Evolutionary conservation across 1,284 basidiomycete species (phyloP).

Genomic region (Phlebopus sp.): DNA sequence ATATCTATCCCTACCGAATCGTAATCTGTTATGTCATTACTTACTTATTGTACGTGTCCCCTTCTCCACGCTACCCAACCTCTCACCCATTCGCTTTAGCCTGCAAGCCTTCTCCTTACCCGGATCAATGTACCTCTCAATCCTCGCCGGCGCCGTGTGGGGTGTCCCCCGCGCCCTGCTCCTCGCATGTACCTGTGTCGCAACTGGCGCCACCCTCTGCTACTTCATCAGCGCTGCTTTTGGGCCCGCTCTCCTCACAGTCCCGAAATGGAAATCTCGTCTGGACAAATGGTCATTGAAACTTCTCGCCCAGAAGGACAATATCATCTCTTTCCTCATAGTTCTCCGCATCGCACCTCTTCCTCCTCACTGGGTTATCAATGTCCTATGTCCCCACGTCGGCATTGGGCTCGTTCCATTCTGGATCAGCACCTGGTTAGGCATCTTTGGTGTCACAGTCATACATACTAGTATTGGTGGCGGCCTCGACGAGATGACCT

Average conservation of each 20-base stretch:
- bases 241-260: constrained; percentile 82
- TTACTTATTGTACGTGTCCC: constrained; percentile 79
- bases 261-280: constrained; percentile 80
- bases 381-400: constrained; percentile 90
- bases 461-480: constrained; percentile 97
- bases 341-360: constrained; percentile 92
- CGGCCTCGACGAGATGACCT: constrained; percentile 93
- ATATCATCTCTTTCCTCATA: constrained; percentile 87
- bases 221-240: constrained; percentile 90
- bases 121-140: constrained; percentile 97
- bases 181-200: constrained; percentile 90
- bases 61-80: not conserved
- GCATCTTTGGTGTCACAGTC: constrained; percentile 87
- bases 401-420: constrained; percentile 85
- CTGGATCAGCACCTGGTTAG: constrained; percentile 89
- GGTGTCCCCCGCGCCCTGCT: constrained; percentile 88
- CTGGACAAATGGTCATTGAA: constrained; percentile 81
- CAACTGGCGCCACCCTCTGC: constrained; percentile 88
- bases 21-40: constrained; percentile 81
- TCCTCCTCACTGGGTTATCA: constrained; percentile 96
- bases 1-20: constrained; percentile 79
- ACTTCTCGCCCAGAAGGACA: constrained; percentile 70
- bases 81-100: constrained; percentile 40
- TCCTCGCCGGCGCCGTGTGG: constrained; percentile 95
- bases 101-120: constrained; percentile 96